Evolutionary conservation across 192 early-diverging fungal genomes (phyloP).

Genomic region (Coemansia sp.): DNA sequence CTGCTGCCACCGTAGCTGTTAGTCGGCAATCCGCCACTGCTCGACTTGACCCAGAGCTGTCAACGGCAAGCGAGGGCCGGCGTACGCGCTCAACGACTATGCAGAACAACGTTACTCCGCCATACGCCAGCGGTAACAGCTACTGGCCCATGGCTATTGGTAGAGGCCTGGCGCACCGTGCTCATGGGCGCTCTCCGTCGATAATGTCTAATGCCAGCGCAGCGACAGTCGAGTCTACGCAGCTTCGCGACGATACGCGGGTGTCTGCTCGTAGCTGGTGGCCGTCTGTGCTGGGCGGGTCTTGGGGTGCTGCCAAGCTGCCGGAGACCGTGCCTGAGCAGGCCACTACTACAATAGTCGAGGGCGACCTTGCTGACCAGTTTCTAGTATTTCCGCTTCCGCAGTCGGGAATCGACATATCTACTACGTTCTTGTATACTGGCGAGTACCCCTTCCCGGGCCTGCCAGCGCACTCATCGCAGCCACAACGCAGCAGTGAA

Average conservation of each 20-base stretch:
- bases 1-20: conserved; percentile 30
- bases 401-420: conserved; percentile 29
- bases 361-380: not conserved
- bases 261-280: conserved; percentile 44
- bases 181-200: conserved; percentile 30
- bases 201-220: conserved; percentile 19
- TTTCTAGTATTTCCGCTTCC: not conserved
- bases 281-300: conserved; percentile 32
- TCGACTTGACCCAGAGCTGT: conserved; percentile 1
- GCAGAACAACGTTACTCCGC: conserved; percentile 15
- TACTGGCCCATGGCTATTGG: conserved; percentile 11
- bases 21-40: conserved; percentile 12
- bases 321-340: not conserved
- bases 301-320: not conserved
- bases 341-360: not conserved
- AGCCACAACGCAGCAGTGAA: not conserved
- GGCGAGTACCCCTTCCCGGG: conserved; percentile 46
- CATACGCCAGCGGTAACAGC: conserved; percentile 11
- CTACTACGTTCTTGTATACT: conserved; percentile 46
- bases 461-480: not conserved
- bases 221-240: conserved; percentile 33
- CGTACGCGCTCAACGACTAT: conserved; percentile 35
- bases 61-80: not conserved
- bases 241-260: conserved; percentile 42
- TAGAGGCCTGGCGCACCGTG: not conserved